Conservation (phyloP, 352 stramenopile genomes). For the Globisporangium lucens region DNA sequence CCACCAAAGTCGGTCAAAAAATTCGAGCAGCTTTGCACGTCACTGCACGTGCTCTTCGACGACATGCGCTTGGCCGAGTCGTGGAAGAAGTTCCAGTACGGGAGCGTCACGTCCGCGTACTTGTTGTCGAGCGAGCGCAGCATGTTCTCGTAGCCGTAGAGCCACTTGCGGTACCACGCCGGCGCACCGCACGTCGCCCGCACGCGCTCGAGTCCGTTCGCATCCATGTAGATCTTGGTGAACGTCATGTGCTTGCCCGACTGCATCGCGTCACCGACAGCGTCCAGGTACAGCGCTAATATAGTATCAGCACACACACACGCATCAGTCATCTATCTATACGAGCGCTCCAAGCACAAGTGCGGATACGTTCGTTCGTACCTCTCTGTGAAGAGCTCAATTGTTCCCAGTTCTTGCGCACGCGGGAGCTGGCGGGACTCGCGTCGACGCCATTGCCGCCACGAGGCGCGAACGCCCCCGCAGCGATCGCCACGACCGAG, state of each 20-base stretch:
- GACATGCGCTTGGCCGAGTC: constrained; percentile 53
- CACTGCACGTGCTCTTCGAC: constrained; percentile 29
- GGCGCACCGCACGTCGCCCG: constrained; percentile 46
- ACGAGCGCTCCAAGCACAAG: not conserved
- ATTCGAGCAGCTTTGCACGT: constrained; percentile 38
- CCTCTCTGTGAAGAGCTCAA: constrained; percentile 12
- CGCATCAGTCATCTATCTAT: not conserved
- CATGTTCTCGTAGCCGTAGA: constrained; percentile 73
- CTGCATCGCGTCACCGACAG: constrained; percentile 49
- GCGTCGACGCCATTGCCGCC: not conserved
- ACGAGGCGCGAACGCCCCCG: not conserved
- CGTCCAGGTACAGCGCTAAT: constrained; percentile 42
- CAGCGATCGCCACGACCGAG: constrained; percentile 3
- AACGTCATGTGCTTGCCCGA: constrained; percentile 50
- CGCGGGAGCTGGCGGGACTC: constrained; percentile 3
- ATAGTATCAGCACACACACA: not conserved
- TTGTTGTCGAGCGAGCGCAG: constrained; percentile 40
- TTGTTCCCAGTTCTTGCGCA: constrained; percentile 22
- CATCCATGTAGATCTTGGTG: constrained; percentile 55
- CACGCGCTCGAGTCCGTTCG: constrained; percentile 29
- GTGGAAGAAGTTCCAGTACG: constrained; percentile 67
- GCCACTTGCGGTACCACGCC: constrained; percentile 66
- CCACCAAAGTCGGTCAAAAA: constrained; percentile 60
- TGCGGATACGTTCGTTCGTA: not conserved
- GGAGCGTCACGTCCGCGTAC: constrained; percentile 51